Base-by-base conservation (phyloP, 306 rosid species). In the Begonia loranthoides region DNA sequence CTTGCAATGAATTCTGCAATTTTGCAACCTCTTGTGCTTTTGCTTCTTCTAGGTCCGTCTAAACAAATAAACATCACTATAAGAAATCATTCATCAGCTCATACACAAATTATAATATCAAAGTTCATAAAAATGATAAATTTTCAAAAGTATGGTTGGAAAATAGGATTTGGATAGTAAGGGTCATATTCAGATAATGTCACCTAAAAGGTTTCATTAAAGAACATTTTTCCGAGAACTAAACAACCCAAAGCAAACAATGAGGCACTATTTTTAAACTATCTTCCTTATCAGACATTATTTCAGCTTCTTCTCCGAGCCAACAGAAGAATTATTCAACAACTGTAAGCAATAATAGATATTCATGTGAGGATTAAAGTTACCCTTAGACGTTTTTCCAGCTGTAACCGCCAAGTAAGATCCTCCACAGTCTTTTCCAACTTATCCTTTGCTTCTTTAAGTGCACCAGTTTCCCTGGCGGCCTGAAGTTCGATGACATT, bases 361-460 rank as follows among this genome's bases (percentile, higher is more conserved):
- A 19, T 19, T 19, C 22, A 19, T 19, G 36, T 28, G 5, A 28
- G 9, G 36, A 28, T 28, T 28, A 28, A 10, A 49, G 62, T 71
- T 56, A 43, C 99, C 68, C 99, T 84, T 54, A 87, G 62, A 50
- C 99, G 80, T 84, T 92, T 92, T 79, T 92, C 99, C 45, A 92
- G 76, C 67, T 92, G 99, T 71, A 92, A 76, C 54, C 99, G 99
- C 95, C 95, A 92, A 43, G 99, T 87, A 54, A 92, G 99, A 67
- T 92, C 99, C 75, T 92, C 99, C 58, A 92, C 99, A 47, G 96
- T 94, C 77, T 92, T 92, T 69, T 92, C 99, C 51, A 92, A 73
- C 74, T 92, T 92, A 88, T 92, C 88, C 53, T 92, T 92, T 47
- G 96, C 96, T 75, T 92, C 99, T 75, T 92, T 79, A 36, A 92